Conservation (phyloP, 1,139 yeast species). For the Meyerozyma guilliermondii region DNA sequence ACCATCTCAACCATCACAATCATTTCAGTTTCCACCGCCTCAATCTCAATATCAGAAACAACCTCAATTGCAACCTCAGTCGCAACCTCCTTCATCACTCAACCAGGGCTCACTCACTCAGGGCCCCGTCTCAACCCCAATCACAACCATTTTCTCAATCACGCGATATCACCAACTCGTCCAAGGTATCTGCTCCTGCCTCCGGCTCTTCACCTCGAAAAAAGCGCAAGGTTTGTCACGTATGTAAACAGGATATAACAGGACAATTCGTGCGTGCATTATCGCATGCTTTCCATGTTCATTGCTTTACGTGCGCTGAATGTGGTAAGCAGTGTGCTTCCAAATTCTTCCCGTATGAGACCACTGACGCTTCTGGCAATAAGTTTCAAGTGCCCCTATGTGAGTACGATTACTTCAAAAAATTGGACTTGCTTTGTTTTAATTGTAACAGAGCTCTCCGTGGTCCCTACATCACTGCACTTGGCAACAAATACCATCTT, state of each 20-base stretch:
- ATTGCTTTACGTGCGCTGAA: slow-evolving; percentile 81
- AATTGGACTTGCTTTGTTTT: slow-evolving; percentile 76
- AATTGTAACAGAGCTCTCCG: slow-evolving; percentile 82
- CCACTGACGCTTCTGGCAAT: slow-evolving; percentile 27
- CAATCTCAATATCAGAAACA: neutral
- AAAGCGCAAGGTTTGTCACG: slow-evolving; percentile 45
- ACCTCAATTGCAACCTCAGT: slow-evolving; percentile 2
- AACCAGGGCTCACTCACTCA: too few species aligned
- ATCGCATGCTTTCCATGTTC: slow-evolving; percentile 74
- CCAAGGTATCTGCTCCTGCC: neutral
- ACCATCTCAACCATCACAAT: slow-evolving; percentile 1
- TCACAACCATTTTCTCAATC: neutral
- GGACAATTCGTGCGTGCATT: slow-evolving; percentile 88
- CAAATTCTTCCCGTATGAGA: slow-evolving; percentile 61
- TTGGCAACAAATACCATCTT: slow-evolving; percentile 87
- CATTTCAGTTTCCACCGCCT: neutral
- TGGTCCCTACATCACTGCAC: slow-evolving; percentile 92
- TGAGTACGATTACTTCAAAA: slow-evolving; percentile 86
- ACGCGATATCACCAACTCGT: neutral
- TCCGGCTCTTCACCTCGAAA: slow-evolving; percentile 11
- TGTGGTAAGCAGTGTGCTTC: slow-evolving; percentile 74
- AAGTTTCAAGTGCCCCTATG: slow-evolving; percentile 68
- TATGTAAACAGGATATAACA: slow-evolving; percentile 62
- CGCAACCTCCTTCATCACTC: slow-evolving; percentile 1
- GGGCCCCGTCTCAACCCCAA: neutral